Evolutionary conservation across 1,284 basidiomycete species (phyloP), one percentile per base, ranked within the genome.

Genomic region (Microbotryum lychnidis-dioicae): DNA sequence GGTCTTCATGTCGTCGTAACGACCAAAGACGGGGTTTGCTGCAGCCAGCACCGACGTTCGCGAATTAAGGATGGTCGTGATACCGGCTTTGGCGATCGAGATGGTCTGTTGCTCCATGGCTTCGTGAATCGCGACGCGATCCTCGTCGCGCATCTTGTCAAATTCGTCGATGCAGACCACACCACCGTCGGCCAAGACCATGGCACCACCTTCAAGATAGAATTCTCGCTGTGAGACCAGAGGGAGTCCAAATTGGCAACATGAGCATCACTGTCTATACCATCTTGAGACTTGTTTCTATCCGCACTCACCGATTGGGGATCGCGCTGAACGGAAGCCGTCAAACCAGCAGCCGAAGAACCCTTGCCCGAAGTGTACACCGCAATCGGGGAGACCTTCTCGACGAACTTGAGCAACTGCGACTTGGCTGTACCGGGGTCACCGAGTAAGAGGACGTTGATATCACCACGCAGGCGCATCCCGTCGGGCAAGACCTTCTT

Each of bases 51-150:
- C 94, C 65, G 89, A 92, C 0, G 96, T 97, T 53, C 96, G 80
- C 2, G 91, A 94, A 77, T 98, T 98, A 47, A 99, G 80, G 27
- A 97, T 91, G 0, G 96, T 99, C 0, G 96, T 98, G 69, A 99
- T 99, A 68, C 96, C 96, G 3, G 96, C 96, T 76, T 99, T 99
- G 44, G 94, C 94, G 69, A 99, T 97, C 3, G 96, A 98, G 70
- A 99, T 98, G 0, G 94, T 99, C 75, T 99, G 94, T 74, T 99
- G 94, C 73, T 99, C 94, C 94, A 99, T 99, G 20, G 94, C 96
- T 78, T 98, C 96, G 77, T 98, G 96, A 65, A 98, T 98, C 0
- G 96, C 96, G 2, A 98, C 96, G 63, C 96, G 85, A 74, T 98
- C 96, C 76, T 97, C 94, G 73, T 98, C 96, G 33, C 94, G 82